These are phyloP conservation scores for Chlamydomonas applanata DNA, from an alignment of 139 green algal species.

Conservation along the genomic window DNA sequence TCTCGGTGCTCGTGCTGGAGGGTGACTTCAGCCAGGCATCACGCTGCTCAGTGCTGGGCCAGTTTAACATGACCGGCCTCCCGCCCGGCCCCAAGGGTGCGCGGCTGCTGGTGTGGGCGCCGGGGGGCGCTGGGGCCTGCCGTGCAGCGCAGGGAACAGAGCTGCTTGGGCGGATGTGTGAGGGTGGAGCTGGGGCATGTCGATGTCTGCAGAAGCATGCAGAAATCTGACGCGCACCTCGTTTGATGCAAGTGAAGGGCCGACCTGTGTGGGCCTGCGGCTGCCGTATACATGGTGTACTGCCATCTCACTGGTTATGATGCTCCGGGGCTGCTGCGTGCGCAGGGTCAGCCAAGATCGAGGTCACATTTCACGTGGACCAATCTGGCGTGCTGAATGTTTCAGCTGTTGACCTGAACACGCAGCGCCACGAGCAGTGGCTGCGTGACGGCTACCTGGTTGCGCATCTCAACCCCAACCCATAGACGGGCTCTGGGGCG, in stretches of 20 bases:
- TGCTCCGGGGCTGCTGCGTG: not conserved
- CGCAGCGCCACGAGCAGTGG: constrained; percentile 55
- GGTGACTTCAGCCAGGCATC: constrained; percentile 47
- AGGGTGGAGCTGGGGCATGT: too few species aligned
- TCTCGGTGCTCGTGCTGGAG: constrained; percentile 58
- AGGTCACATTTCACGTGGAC: constrained; percentile 53
- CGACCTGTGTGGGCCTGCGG: too few species aligned
- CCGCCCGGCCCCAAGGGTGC: constrained; percentile 26
- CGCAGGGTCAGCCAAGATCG: constrained; percentile 16
- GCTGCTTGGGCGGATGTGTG: too few species aligned
- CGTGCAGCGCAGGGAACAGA: too few species aligned
- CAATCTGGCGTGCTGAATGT: constrained; percentile 49
- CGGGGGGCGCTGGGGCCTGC: too few species aligned
- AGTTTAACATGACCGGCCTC: constrained; percentile 62
- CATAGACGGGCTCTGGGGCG: too few species aligned
- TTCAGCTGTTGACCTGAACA: constrained; percentile 48
- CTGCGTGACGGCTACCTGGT: constrained; percentile 39
- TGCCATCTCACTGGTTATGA: not conserved
- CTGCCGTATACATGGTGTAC: not conserved
- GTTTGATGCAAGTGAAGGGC: too few species aligned
- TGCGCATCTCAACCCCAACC: constrained; percentile 11
- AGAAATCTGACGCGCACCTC: too few species aligned
- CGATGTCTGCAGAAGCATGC: too few species aligned
- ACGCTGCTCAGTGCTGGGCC: constrained; percentile 56
- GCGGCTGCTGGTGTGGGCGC: too few species aligned